Conservation (phyloP, 345 rosid species). For the Salix suchowensis region DNA sequence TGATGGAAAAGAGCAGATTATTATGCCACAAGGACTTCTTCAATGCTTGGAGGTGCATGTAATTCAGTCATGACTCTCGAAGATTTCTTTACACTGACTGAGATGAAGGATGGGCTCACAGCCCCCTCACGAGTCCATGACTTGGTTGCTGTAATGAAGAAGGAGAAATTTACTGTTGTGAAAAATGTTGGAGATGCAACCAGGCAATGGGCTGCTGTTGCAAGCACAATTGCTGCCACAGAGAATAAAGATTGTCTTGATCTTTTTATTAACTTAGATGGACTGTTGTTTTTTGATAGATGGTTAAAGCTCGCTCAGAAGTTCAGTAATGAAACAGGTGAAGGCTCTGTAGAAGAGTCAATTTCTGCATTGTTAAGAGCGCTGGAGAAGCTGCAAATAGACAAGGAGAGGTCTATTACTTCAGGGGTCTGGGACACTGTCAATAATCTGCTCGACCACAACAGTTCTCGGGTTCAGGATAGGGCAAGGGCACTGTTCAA, state of each 20-base stretch:
- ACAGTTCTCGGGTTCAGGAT: constrained; percentile 56
- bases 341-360: constrained; percentile 61
- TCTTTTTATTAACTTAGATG: constrained; percentile 79
- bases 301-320: constrained; percentile 72
- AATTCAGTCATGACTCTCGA: constrained; percentile 76
- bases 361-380: constrained; percentile 66
- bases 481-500: constrained; percentile 56
- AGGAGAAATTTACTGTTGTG: constrained; percentile 55
- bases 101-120: constrained; percentile 89
- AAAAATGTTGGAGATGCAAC: constrained; percentile 67
- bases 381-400: constrained; percentile 63
- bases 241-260: constrained; percentile 85
- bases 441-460: constrained; percentile 61
- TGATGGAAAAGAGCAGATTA: constrained; percentile 31
- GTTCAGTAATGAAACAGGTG: constrained; percentile 40
- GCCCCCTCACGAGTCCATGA: constrained; percentile 71
- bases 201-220: constrained; percentile 92
- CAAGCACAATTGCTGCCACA: constrained; percentile 70
- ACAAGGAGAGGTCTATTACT: constrained; percentile 55
- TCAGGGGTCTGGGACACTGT: constrained; percentile 71
- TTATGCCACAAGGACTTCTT: constrained; percentile 20
- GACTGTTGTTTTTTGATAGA: constrained; percentile 60
- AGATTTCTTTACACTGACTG: constrained; percentile 82
- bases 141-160: constrained; percentile 64
- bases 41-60: constrained; percentile 41